Conservation (phyloP, 116 monocot species). For the Papilionanthe hybrid region DNA sequence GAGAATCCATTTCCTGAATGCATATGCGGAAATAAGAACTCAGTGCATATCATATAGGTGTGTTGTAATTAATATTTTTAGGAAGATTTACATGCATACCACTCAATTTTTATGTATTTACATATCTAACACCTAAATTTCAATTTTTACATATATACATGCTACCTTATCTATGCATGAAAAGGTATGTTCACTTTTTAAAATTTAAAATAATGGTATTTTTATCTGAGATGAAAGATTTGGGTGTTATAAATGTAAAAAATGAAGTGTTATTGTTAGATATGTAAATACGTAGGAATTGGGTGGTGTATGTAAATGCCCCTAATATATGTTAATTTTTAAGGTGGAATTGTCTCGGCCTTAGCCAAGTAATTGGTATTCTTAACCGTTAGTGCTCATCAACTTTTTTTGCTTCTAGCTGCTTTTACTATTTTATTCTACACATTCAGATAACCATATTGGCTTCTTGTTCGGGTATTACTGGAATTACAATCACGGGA, state of each 20-base stretch:
- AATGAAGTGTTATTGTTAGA: too few relatives aligned
- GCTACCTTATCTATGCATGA: too few relatives aligned
- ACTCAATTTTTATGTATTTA: too few relatives aligned
- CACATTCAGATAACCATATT: neutral
- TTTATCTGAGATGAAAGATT: too few relatives aligned
- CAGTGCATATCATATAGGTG: neutral
- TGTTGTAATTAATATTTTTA: neutral
- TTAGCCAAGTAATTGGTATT: neutral
- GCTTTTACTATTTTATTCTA: neutral
- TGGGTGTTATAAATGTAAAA: too few relatives aligned
- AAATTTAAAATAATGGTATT: too few relatives aligned
- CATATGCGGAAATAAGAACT: slow-evolving; percentile 46
- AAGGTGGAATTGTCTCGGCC: neutral
- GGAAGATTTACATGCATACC: too few relatives aligned
- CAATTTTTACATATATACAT: too few relatives aligned
- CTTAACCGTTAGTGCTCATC: neutral
- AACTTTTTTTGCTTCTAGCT: neutral
- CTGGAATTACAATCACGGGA: neutral
- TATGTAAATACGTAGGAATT: too few relatives aligned
- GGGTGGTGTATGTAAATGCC: too few relatives aligned
- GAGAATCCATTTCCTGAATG: slow-evolving; percentile 97
- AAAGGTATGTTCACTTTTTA: too few relatives aligned
- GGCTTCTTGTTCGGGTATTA: neutral
- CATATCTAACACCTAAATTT: too few relatives aligned
- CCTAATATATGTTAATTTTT: neutral